These are phyloP conservation scores for Hymenoscyphus infarciens DNA, from an alignment of 2,329 filamentous ascomycete species.

Conservation along the genomic window DNA sequence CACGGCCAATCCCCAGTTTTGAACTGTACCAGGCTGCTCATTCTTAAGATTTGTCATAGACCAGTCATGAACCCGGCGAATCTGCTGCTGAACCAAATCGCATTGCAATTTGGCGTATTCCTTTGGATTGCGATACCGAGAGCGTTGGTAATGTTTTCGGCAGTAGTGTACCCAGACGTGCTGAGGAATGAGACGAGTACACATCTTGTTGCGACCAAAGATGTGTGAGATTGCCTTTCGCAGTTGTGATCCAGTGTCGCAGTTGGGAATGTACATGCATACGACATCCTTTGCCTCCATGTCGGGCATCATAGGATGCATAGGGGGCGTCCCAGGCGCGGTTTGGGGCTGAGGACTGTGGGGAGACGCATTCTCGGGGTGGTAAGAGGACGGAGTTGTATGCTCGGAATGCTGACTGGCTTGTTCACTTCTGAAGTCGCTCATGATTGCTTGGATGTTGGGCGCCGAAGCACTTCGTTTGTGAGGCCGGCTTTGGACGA, in stretches of 20 bases:
- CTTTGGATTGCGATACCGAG: constrained; percentile 62
- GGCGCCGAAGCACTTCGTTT: constrained; percentile 19
- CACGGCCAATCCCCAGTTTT: constrained; percentile 58
- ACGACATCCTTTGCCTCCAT: constrained; percentile 16
- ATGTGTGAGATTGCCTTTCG: constrained; percentile 79
- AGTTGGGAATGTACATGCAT: constrained; percentile 56
- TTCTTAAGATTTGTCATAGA: constrained; percentile 45
- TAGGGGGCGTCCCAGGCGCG: constrained; percentile 27
- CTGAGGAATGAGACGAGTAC: constrained; percentile 66
- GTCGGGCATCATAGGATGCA: constrained; percentile 16
- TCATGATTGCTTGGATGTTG: constrained; percentile 6
- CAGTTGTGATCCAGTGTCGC: constrained; percentile 56
- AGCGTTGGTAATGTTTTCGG: constrained; percentile 78
- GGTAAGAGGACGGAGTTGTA: constrained; percentile 31
- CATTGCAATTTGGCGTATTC: constrained; percentile 62
- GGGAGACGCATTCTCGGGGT: constrained; percentile 27
- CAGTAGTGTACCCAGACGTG: constrained; percentile 74
- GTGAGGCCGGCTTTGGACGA: constrained; percentile 17
- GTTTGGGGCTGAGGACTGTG: constrained; percentile 14
- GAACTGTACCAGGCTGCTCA: constrained; percentile 44
- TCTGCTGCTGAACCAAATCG: constrained; percentile 59
- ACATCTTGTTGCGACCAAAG: constrained; percentile 78
- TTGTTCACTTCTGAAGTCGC: not conserved
- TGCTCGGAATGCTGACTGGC: constrained; percentile 25
- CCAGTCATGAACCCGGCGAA: constrained; percentile 62